Evolutionary conservation across 306 rosid genomes (phyloP), one percentile per base, ranked within the genome.

Genomic region (Glycine tomentella): DNA sequence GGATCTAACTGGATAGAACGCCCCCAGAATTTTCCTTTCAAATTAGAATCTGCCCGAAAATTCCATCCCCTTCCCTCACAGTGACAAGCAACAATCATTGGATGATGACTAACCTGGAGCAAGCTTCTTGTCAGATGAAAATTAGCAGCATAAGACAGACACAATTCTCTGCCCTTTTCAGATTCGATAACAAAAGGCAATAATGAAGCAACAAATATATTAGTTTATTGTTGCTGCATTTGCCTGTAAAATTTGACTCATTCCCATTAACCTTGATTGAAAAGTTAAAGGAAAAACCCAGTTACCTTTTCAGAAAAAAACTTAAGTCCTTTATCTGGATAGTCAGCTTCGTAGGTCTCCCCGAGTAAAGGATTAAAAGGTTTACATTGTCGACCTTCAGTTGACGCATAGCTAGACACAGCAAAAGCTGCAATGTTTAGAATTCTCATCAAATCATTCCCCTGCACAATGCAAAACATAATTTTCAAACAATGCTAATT

Each of bases 331-430:
- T 95, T 93, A 78, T 95, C 99, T 13, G 99, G 98, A 89, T 95
- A 93, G 85, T 95, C 98, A 64, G 94, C 99, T 86, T 95, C 99
- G 9, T 93, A 95, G 45, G 98, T 95, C 86, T 93, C 99, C 85
- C 99, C 99, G 48, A 95, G 97, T 58, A 95, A 91, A 83, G 98
- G 99, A 88, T 95, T 93, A 85, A 95, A 95, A 79, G 99, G 99
- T 89, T 95, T 95, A 85, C 99, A 95, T 71, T 93, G 99, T 58
- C 99, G 92, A 16, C 99, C 99, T 90, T 95, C 93, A 42, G 99
- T 95, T 62, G 98, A 95, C 6, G 99, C 96, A 87, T 95, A 95
- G 75, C 99, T 91, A 80, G 99, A 95, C 74, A 95, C 98, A 80
- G 98, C 98, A 90, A 95, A 93, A 78, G 99, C 97, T 76, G 97